Percentiles rank a stretch among this genome's conserved stretches.
These are phyloP conservation scores for Forsythia suspensa DNA, from an alignment of 257 asterid genomes.

Conservation along the genomic window DNA sequence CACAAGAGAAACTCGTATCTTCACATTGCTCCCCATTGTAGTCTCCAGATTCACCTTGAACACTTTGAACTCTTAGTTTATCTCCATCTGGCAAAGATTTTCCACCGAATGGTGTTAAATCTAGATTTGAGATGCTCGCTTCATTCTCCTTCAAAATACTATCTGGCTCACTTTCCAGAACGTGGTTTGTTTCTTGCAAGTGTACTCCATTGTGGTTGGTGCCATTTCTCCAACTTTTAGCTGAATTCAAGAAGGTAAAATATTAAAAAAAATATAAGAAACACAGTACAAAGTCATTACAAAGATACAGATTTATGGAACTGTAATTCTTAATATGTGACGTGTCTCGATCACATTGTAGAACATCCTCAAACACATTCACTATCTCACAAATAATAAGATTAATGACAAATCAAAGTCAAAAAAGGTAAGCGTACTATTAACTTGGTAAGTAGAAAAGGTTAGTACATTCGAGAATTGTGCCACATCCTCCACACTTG, in stretches of 20 bases:
- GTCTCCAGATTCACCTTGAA: constrained; percentile 19
- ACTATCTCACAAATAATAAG: not conserved
- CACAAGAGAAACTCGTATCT: constrained; percentile 25
- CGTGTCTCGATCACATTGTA: not conserved
- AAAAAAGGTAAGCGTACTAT: not conserved
- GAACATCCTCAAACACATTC: not conserved
- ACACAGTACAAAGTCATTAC: too few relatives aligned
- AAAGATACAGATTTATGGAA: too few relatives aligned
- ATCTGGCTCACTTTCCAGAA: constrained; percentile 19
- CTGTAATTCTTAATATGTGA: not conserved
- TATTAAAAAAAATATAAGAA: not conserved
- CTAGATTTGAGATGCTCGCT: constrained; percentile 32
- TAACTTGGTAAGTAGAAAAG: constrained; percentile 4
- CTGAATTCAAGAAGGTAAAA: constrained; percentile 36
- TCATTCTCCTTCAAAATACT: constrained; percentile 29
- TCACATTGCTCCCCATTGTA: constrained; percentile 27
- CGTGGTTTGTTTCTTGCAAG: constrained; percentile 27
- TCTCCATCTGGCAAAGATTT: constrained; percentile 31
- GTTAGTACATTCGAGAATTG: constrained; percentile 61
- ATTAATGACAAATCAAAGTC: not conserved
- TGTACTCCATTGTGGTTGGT: constrained; percentile 20
- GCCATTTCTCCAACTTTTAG: constrained; percentile 51
- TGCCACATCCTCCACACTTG: constrained; percentile 84
- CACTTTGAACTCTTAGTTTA: constrained; percentile 16
- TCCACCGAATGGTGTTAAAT: constrained; percentile 24